phyloP scores from a whole-genome alignment of 2,329 filamentous ascomycete species.

The Xylariaceae sp. region DNA sequence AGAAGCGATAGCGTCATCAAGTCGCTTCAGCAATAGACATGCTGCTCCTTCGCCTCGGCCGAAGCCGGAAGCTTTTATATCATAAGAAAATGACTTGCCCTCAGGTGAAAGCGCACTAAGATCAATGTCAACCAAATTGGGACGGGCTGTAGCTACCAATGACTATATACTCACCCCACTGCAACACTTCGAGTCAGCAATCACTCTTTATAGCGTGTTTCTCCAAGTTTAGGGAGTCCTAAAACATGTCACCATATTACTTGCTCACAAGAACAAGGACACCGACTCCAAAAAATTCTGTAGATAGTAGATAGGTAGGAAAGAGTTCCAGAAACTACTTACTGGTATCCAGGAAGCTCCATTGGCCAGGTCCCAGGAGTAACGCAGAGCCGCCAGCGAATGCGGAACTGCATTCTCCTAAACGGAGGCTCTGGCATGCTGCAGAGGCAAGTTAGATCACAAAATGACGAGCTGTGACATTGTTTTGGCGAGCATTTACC shows the following conservation, averaged over 20 bases:
- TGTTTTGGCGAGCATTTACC: too few relatives aligned
- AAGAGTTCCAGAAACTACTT: too few relatives aligned
- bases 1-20: slow-evolving; percentile 5
- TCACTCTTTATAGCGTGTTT: too few relatives aligned
- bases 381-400: slow-evolving; percentile 4
- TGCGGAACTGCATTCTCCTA: slow-evolving; percentile 7
- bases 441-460: too few relatives aligned
- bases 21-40: slow-evolving; percentile 7
- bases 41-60: slow-evolving; percentile 11
- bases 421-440: slow-evolving; percentile 4
- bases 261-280: too few relatives aligned
- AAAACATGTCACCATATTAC: too few relatives aligned
- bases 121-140: background rate
- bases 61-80: slow-evolving; percentile 10
- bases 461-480: too few relatives aligned
- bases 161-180: slow-evolving; percentile 5
- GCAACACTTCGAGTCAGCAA: too few relatives aligned
- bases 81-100: slow-evolving; percentile 14
- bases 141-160: too few relatives aligned
- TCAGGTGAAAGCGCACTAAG: slow-evolving; percentile 11
- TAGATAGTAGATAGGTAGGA: too few relatives aligned
- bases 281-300: too few relatives aligned
- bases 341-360: slow-evolving; percentile 7
- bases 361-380: slow-evolving; percentile 6
- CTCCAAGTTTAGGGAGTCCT: too few relatives aligned